phyloP scores from a whole-genome alignment of 2,329 filamentous ascomycete species.

The Ceratocystis huliohia region DNA sequence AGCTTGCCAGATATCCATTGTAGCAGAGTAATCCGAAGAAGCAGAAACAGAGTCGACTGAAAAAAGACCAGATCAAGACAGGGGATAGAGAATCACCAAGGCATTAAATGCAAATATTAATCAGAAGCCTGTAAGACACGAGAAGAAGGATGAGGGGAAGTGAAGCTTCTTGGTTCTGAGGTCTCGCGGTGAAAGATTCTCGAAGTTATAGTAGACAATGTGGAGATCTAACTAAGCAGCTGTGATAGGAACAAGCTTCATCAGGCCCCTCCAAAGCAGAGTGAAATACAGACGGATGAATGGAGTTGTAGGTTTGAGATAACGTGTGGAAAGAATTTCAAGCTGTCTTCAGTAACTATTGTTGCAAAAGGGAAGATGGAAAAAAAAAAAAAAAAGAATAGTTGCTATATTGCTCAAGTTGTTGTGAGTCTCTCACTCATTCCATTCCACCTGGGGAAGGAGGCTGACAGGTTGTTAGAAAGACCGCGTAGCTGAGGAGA shows the following conservation, averaged over 20 bases:
- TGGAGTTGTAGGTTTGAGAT: not conserved
- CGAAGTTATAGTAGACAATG: not conserved
- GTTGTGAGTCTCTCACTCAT: not conserved
- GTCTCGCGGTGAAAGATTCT: not conserved
- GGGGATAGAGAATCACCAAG: not conserved
- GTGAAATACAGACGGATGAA: not conserved
- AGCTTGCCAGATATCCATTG: conserved; percentile 88
- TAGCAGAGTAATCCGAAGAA: conserved; percentile 24
- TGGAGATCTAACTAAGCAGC: not conserved
- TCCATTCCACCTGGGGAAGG: not conserved
- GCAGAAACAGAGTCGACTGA: not conserved
- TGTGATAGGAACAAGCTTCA: not conserved
- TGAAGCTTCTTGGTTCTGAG: not conserved
- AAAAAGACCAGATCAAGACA: not conserved
- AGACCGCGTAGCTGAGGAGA: conserved; percentile 3
- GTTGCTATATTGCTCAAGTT: not conserved
- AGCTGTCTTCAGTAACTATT: too few relatives aligned
- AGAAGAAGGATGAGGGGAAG: not conserved
- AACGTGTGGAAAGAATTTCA: too few relatives aligned
- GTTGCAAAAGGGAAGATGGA: not conserved
- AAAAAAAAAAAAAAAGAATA: not conserved
- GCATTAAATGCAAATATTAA: not conserved
- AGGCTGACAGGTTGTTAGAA: conserved; percentile 5
- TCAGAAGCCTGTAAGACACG: not conserved
- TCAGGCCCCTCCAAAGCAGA: not conserved